These are phyloP conservation scores for Oleoguttula mirabilis DNA, from an alignment of 495 filamentous ascomycete species.

Conservation along the genomic window DNA sequence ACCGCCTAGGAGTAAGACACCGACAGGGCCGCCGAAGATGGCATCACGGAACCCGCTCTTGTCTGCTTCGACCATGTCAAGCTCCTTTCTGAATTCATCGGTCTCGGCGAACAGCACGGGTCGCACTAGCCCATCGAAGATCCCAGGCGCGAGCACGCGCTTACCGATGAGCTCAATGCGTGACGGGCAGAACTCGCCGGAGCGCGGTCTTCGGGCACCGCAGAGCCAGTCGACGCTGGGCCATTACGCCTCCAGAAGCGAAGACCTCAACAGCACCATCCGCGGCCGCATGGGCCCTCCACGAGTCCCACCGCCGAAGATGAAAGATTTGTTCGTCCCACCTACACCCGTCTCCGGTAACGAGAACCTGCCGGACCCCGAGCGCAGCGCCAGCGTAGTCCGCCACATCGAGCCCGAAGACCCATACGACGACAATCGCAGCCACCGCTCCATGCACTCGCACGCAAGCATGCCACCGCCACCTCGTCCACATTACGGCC, in stretches of 20 bases:
- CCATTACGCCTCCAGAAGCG: background rate
- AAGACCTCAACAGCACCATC: conserved; percentile 37
- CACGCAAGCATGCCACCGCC: conserved; percentile 32
- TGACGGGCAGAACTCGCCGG: conserved; percentile 71
- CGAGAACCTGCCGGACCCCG: conserved; percentile 17
- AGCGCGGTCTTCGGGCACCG: conserved; percentile 38
- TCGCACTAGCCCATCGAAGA: conserved; percentile 57
- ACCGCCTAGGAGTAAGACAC: conserved; percentile 45
- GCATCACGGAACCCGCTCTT: conserved; percentile 45
- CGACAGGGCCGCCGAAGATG: conserved; percentile 33
- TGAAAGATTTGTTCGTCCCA: conserved; percentile 70
- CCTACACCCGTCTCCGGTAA: conserved; percentile 30
- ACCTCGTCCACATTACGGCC: conserved; percentile 32
- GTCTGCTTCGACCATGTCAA: conserved; percentile 28
- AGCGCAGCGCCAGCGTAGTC: conserved; percentile 57
- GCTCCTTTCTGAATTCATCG: conserved; percentile 10
- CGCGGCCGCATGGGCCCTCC: conserved; percentile 45
- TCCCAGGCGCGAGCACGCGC: conserved; percentile 51
- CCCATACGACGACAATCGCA: conserved; percentile 62
- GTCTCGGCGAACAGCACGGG: conserved; percentile 26
- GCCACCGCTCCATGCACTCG: conserved; percentile 38
- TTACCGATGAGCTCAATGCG: conserved; percentile 69
- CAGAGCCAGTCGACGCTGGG: conserved; percentile 1
- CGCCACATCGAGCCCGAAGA: conserved; percentile 74
- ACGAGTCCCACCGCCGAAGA: conserved; percentile 71